A percentile compares a stretch with the other conserved stretches of the same genome.
These are phyloP conservation scores for Boletales sp. DNA, from an alignment of 768 basidiomycete genomes.

Conservation along the genomic window DNA sequence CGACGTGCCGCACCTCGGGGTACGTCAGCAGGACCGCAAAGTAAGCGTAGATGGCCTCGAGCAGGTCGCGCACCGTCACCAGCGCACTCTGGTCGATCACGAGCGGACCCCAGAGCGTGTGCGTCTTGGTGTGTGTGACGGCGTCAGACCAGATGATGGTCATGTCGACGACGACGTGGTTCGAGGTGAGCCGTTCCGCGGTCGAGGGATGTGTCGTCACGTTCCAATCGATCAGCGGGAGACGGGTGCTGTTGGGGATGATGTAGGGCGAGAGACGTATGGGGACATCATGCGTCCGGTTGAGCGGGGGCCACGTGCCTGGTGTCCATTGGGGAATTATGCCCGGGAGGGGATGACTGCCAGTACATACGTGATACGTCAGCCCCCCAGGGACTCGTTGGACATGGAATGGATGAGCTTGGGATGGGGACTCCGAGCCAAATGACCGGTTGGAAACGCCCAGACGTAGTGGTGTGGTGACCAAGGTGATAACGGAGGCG, in stretches of 20 bases:
- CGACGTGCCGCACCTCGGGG: constrained; percentile 25
- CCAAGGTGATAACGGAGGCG: constrained; percentile 10
- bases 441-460: constrained; percentile 20
- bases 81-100: constrained; percentile 31
- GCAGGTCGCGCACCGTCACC: constrained; percentile 43
- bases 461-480: constrained; percentile 21
- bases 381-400: constrained; percentile 15
- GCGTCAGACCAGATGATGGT: constrained; percentile 10
- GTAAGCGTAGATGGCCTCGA: constrained; percentile 48
- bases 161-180: constrained; percentile 23
- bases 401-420: constrained; percentile 3
- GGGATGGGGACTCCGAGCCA: constrained; percentile 27
- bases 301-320: constrained; percentile 26
- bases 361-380: constrained; percentile 12
- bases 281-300: constrained; percentile 18
- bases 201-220: constrained; percentile 31
- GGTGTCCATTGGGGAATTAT: constrained; percentile 25
- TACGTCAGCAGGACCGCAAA: constrained; percentile 42
- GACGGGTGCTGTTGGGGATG: constrained; percentile 21
- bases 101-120: constrained; percentile 47
- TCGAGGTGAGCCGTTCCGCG: constrained; percentile 29
- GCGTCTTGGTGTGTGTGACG: constrained; percentile 20
- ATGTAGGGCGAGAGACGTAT: constrained; percentile 26
- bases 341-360: constrained; percentile 22
- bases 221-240: constrained; percentile 36